Conservation (phyloP, 345 rosid species). For the Conringia planisiliqua region DNA sequence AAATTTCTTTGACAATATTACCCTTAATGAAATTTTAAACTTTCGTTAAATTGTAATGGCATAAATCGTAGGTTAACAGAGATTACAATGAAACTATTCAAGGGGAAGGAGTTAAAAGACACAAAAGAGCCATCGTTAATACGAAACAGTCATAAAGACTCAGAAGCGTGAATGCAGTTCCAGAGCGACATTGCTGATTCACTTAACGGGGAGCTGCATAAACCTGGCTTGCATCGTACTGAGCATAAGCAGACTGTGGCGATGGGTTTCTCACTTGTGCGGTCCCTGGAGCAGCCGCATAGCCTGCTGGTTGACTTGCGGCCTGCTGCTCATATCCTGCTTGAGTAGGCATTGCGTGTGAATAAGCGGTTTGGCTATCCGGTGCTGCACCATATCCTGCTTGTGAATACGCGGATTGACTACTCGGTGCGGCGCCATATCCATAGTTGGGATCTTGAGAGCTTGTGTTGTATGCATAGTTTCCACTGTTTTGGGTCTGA, state of each 20-base stretch:
- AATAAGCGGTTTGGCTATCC: slow-evolving; percentile 45
- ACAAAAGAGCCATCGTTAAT: background rate
- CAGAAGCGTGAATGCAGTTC: background rate
- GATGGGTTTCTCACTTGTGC: slow-evolving; percentile 37
- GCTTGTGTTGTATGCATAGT: slow-evolving; percentile 45
- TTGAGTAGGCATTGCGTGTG: slow-evolving; percentile 58
- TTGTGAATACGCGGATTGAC: no score
- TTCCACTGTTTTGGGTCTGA: slow-evolving; percentile 45
- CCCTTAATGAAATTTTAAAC: no score
- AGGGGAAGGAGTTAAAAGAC: background rate
- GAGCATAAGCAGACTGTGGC: background rate
- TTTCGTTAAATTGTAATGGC: no score
- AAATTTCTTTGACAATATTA: no score
- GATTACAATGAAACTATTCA: slow-evolving; percentile 2
- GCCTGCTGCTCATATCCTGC: slow-evolving; percentile 59
- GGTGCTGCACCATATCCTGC: slow-evolving; percentile 40
- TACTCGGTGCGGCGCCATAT: slow-evolving; percentile 12
- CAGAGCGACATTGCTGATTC: slow-evolving; percentile 1
- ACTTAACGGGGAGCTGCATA: slow-evolving; percentile 56
- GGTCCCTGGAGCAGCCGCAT: slow-evolving; percentile 50
- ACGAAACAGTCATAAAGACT: background rate
- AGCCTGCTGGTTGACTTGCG: slow-evolving; percentile 45
- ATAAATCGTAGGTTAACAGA: no score
- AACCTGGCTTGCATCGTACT: slow-evolving; percentile 36
- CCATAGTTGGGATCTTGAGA: slow-evolving; percentile 62